Percentiles rank a stretch among this genome's conserved stretches.
Conservation (phyloP, 176 grass and related monocot genomes). For the Typha latifolia region DNA sequence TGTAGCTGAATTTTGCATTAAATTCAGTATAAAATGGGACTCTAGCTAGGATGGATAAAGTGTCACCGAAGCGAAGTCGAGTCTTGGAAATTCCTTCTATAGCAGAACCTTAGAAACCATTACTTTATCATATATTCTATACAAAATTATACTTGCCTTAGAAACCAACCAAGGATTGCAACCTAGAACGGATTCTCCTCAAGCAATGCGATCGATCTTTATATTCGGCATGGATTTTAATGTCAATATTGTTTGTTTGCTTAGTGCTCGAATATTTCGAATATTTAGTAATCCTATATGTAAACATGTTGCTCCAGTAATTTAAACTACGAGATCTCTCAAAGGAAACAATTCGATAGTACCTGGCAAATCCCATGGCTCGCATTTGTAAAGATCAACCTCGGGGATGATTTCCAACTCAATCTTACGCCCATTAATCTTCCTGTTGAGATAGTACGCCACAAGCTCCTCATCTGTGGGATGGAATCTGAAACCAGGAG, state of each 20-base stretch:
- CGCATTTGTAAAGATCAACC: slow-evolving; percentile 97
- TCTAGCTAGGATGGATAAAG: slow-evolving; percentile 7
- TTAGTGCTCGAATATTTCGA: too few species aligned
- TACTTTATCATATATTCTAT: not conserved
- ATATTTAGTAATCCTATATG: too few species aligned
- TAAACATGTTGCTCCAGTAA: too few species aligned
- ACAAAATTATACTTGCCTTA: slow-evolving; percentile 18
- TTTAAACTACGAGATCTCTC: too few species aligned
- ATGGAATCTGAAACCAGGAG: slow-evolving; percentile 89
- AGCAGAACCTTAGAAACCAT: not conserved
- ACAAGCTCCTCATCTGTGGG: slow-evolving; percentile 94
- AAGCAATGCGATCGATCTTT: not conserved
- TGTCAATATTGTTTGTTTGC: too few species aligned
- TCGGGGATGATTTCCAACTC: slow-evolving; percentile 91
- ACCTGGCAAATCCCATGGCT: slow-evolving; percentile 93
- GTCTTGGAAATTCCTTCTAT: slow-evolving; percentile 6
- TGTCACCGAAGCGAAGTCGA: slow-evolving; percentile 17
- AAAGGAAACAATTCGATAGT: not conserved
- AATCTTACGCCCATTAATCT: slow-evolving; percentile 77
- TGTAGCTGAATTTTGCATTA: not conserved
- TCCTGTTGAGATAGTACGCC: slow-evolving; percentile 85
- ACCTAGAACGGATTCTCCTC: not conserved
- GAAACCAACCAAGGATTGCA: slow-evolving; percentile 16
- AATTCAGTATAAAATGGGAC: not conserved
- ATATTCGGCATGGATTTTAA: too few species aligned